Percentiles rank a stretch among this genome's conserved stretches.
phyloP scores from a whole-genome alignment of 345 rosid species.

The Firmiana major region DNA sequence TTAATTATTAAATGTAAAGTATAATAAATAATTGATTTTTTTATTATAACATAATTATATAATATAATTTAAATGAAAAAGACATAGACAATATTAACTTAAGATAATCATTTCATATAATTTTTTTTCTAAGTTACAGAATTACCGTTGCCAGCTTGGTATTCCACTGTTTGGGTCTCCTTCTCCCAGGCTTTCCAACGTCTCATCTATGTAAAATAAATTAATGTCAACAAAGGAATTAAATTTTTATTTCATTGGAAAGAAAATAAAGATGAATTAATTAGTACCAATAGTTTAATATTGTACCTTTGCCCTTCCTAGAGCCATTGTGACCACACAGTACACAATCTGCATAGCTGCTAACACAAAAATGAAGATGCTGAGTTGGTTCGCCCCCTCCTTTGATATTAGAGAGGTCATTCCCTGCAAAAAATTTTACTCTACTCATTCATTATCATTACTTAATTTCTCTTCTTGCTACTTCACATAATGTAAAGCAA shows the following conservation, averaged over 20 bases:
- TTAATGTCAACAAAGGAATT: neutral
- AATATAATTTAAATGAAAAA: too few relatives aligned
- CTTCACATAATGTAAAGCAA: neutral
- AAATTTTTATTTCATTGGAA: neutral
- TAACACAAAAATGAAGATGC: slow-evolving; percentile 57
- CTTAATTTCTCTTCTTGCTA: too few relatives aligned
- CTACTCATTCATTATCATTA: neutral
- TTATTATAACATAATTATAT: too few relatives aligned
- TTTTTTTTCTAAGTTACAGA: too few relatives aligned
- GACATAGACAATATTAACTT: too few relatives aligned
- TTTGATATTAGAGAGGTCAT: slow-evolving; percentile 50
- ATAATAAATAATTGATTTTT: too few relatives aligned
- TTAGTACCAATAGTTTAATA: neutral
- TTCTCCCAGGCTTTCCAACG: slow-evolving; percentile 75
- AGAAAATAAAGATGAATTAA: neutral
- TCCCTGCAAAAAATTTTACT: slow-evolving; percentile 31
- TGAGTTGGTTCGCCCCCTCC: slow-evolving; percentile 62
- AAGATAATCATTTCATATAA: too few relatives aligned
- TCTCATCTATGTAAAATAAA: slow-evolving; percentile 41
- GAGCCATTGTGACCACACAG: slow-evolving; percentile 54
- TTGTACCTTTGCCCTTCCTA: slow-evolving; percentile 69
- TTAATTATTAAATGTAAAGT: too few relatives aligned
- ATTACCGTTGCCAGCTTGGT: slow-evolving; percentile 55
- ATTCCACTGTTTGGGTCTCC: slow-evolving; percentile 61
- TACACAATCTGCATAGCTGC: slow-evolving; percentile 70